Evolutionary conservation across 495 filamentous ascomycete genomes (phyloP).

Genomic region (Endocarpon pusillum): DNA sequence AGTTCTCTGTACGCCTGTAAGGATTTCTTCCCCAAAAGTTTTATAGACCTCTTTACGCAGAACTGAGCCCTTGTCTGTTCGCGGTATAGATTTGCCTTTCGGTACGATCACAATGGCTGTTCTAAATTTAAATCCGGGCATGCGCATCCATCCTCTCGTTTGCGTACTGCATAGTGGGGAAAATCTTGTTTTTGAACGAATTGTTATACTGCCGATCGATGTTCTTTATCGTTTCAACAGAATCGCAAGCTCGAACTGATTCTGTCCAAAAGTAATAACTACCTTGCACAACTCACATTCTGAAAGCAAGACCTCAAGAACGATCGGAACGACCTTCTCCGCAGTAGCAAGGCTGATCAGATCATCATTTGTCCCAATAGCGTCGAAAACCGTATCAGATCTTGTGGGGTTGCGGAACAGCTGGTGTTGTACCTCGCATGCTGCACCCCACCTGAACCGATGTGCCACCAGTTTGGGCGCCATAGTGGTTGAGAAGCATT

Average conservation of each 20-base stretch:
- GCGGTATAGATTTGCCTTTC: conserved; percentile 9
- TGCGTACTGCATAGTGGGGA: conserved; percentile 12
- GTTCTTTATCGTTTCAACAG: conserved; percentile 13
- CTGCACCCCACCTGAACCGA: conserved; percentile 12
- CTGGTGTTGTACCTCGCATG: conserved; percentile 18
- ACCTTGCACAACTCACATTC: conserved; percentile 7
- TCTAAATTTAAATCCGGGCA: conserved; percentile 13
- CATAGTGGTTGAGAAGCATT: conserved; percentile 20
- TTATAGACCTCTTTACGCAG: conserved; percentile 15
- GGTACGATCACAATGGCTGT: conserved; percentile 12
- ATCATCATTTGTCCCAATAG: conserved; percentile 21
- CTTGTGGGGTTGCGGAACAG: conserved; percentile 9
- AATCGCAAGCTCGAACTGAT: conserved; percentile 18
- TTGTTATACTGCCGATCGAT: not conserved
- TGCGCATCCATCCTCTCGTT: conserved; percentile 14
- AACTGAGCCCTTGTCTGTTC: conserved; percentile 22
- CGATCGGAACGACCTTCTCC: conserved; percentile 19
- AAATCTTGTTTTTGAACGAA: conserved; percentile 11
- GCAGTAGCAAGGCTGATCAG: conserved; percentile 22
- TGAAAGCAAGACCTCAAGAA: conserved; percentile 14
- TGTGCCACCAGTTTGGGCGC: conserved; percentile 10
- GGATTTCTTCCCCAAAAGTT: conserved; percentile 16
- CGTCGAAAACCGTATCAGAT: conserved; percentile 9
- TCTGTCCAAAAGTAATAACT: conserved; percentile 19
- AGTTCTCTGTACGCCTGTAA: no score